Percentiles rank a stretch among this genome's conserved stretches.
phyloP scores from a whole-genome alignment of 2,329 filamentous ascomycete genomes.

The Diaporthe capsici region DNA sequence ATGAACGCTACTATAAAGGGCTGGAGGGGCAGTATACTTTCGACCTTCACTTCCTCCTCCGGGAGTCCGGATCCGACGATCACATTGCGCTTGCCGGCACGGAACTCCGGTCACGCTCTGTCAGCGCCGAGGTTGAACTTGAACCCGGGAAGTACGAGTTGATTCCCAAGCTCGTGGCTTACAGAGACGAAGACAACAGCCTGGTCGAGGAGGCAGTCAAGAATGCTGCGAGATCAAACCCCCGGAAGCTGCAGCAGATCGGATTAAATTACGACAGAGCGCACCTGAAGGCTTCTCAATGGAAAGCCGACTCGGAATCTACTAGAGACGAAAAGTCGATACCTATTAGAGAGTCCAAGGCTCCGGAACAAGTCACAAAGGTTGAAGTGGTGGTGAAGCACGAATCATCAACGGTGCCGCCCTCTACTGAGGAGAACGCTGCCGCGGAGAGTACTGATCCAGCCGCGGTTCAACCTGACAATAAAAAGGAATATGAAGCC shows the following conservation, averaged over 20 bases:
- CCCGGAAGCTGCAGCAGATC: slow-evolving; percentile 75
- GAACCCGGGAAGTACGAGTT: slow-evolving; percentile 78
- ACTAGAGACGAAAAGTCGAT: slow-evolving; percentile 57
- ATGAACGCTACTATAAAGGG: slow-evolving; percentile 60
- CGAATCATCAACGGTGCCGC: not conserved
- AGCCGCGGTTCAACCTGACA: not conserved
- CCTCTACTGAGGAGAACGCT: not conserved
- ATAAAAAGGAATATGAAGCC: not conserved
- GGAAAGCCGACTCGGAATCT: not conserved
- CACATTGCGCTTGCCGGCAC: slow-evolving; percentile 38
- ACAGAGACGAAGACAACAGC: slow-evolving; percentile 56
- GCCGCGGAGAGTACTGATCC: not conserved
- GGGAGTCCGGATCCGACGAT: slow-evolving; percentile 45
- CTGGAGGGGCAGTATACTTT: slow-evolving; percentile 61
- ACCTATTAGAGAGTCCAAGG: slow-evolving; percentile 43
- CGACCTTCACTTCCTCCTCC: slow-evolving; percentile 59
- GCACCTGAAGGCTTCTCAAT: slow-evolving; percentile 68
- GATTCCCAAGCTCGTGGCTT: slow-evolving; percentile 76
- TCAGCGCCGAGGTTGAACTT: slow-evolving; percentile 80
- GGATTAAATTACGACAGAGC: slow-evolving; percentile 74
- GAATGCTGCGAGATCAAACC: slow-evolving; percentile 58
- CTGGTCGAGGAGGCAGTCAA: slow-evolving; percentile 73
- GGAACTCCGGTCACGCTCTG: slow-evolving; percentile 68
- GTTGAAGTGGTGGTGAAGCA: slow-evolving; percentile 38
- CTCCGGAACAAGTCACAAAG: slow-evolving; percentile 44